Evolutionary conservation across 2,329 filamentous ascomycete species (phyloP), one percentile per base, ranked within the genome.

Genomic region (Dryadomyces quercus-mongolicae): DNA sequence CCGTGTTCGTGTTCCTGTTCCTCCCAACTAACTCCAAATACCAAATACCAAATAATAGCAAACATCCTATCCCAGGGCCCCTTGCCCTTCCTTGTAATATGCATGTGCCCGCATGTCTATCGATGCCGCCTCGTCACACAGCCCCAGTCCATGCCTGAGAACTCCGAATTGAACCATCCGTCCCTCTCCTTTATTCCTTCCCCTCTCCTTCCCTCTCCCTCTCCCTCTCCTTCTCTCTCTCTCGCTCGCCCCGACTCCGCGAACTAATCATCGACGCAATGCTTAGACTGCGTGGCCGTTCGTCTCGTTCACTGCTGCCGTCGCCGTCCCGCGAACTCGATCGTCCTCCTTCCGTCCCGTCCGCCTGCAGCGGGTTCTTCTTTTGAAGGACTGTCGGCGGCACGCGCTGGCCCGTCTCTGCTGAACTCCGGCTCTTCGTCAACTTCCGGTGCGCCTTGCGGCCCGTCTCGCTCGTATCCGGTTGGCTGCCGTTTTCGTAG

Each of bases 371-470:
- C 6, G 53, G 48, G 3, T 18, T 55, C 42, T 56, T 59, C 55
- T 57, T 59, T 47, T 59, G 57, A 16, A 59, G 36, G 9, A 57
- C 56, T 0, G 56, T 25, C 38, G 58, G 51, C 4, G 55, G 46
- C 34, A 53, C 57, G 9, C 42, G 20, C 9, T 18, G 49, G 1
- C 52, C 49, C 4, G 13, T 22, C 47, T 5, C 45, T n/a, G 42
- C 43, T 2, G 61, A 69, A 25, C 63, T 66, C 25, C 70, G 67
- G 52, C 58, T 65, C 62, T 75, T 75, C 20, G 65, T 69, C 38
- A 74, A 62, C 59, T 74, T 74, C 52, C 67, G 68, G 40, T 66
- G 68, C 49, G 65, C 64, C 56, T 68, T 72, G 18, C 18, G 21
- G 13, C 59, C 58, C 13, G n/a, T 12, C 2, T 43, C 46, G 22